A percentile compares a stretch with the other conserved stretches of the same genome.
phyloP scores from a whole-genome alignment of 257 asterid genomes.

The Datura wrightii region DNA sequence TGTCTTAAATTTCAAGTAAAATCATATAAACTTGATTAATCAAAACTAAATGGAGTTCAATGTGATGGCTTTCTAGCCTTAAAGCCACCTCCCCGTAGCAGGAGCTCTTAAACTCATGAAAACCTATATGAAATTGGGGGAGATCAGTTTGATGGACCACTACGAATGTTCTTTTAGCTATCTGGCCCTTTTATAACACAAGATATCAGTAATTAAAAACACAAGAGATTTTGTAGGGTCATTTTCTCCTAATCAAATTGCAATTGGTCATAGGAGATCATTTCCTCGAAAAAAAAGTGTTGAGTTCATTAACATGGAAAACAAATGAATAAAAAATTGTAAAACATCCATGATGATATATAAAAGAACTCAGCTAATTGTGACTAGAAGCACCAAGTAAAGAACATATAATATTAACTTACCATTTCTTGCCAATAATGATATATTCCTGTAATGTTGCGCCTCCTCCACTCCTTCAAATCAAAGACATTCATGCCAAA shows the following conservation, averaged over 20 bases:
- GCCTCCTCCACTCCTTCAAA: conserved; percentile 85
- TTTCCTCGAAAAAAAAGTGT: neutral
- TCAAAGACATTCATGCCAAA: conserved; percentile 94
- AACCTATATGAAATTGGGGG: conserved; percentile 3
- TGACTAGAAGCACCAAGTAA: neutral
- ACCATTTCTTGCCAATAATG: conserved; percentile 92
- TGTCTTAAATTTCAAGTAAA: neutral
- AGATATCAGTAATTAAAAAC: neutral
- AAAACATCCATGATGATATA: conserved; percentile 1
- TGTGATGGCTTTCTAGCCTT: neutral
- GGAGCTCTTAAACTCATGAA: neutral
- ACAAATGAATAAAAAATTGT: neutral
- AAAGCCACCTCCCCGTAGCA: neutral
- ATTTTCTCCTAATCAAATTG: conserved; percentile 14
- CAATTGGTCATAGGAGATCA: neutral
- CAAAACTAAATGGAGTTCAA: neutral
- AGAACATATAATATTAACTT: conserved; percentile 33
- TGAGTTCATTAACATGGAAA: conserved; percentile 1
- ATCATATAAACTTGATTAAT: neutral
- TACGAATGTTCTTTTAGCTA: neutral
- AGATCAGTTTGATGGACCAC: neutral
- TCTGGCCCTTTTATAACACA: conserved; percentile 10
- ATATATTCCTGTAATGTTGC: conserved; percentile 89
- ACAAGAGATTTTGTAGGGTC: neutral
- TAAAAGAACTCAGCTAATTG: neutral